Conservation (phyloP, 208 protist species). For the Crithidia bombi region DNA sequence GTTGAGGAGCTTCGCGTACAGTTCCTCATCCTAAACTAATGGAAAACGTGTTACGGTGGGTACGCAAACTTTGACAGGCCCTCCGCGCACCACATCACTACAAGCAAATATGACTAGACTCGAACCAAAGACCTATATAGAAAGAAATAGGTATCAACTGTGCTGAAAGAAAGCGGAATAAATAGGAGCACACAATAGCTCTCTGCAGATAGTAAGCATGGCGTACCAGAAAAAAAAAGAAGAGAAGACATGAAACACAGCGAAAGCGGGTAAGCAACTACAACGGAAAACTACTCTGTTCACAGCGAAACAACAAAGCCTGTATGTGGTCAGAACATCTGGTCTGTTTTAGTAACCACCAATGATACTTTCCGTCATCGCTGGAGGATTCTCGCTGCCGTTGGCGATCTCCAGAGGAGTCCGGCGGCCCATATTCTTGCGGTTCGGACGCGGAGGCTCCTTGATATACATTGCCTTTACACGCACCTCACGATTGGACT, state of each 20-base stretch:
- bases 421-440: conserved; percentile 71
- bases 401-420: conserved; percentile 76
- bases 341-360: conserved; percentile 48
- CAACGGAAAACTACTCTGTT: no score
- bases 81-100: background rate
- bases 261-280: no score
- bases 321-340: background rate
- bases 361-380: conserved; percentile 59
- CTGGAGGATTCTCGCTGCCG: conserved; percentile 70
- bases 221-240: no score
- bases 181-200: background rate
- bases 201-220: no score
- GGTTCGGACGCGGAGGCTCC: conserved; percentile 83
- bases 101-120: background rate
- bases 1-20: no score
- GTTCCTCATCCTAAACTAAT: conserved; percentile 7
- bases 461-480: conserved; percentile 91
- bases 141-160: background rate
- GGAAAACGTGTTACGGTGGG: background rate
- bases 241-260: no score
- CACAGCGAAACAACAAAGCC: background rate
- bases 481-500: conserved; percentile 77
- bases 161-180: background rate
- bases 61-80: background rate
- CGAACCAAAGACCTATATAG: background rate